Evolutionary conservation across 139 green algal species (phyloP), one percentile per base, ranked within the genome.

Genomic region (Limnomonas spitsbergensis): DNA sequence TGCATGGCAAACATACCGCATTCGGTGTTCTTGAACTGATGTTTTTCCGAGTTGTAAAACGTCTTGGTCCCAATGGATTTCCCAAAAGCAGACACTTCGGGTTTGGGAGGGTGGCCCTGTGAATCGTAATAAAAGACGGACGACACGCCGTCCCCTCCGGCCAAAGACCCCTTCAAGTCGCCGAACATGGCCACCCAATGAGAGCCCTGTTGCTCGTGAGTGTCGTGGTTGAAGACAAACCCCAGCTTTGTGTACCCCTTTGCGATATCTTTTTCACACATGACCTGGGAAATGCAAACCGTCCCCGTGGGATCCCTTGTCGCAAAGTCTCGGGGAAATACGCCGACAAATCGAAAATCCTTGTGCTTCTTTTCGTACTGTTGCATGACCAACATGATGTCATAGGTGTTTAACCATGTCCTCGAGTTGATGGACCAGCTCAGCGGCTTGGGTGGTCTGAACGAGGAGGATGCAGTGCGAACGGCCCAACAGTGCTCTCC

Each of bases 221-320:
- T 61, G 47, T 61, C 47, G 14, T 61, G 14, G 47, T 61, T 61
- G 47, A 61, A 61, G 47, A 61, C 20, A 20, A 61, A 61, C 14
- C 47, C 47, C 47, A 61, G 47, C 20, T 61, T 61, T 61, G 47
- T 29, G 14, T 61, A 29, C 20, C 47, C 47, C 20, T 61, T 61
- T 61, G 47, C 47, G 20, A 61, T 61, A 61, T 61, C 47, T 20
- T 61, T 61, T 61, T 61, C 47, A 61, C 47, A 61, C 47, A 61
- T 61, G 14, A 29, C 47, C 14, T 29, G 14, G 20, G 47, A 61
- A 29, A 61, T 20, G 20, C 47, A 61, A 14, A 20, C 14, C 20
- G 47, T 29, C 14, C 47, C 47, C n/a, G n/a, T n/a, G 47, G 14
- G 14, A 61, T 14, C 20, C 20, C 20, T 61, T 14, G 14, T 20